Evolutionary conservation across 768 basidiomycete species (phyloP).

Genomic region (Panellus pusillus): DNA sequence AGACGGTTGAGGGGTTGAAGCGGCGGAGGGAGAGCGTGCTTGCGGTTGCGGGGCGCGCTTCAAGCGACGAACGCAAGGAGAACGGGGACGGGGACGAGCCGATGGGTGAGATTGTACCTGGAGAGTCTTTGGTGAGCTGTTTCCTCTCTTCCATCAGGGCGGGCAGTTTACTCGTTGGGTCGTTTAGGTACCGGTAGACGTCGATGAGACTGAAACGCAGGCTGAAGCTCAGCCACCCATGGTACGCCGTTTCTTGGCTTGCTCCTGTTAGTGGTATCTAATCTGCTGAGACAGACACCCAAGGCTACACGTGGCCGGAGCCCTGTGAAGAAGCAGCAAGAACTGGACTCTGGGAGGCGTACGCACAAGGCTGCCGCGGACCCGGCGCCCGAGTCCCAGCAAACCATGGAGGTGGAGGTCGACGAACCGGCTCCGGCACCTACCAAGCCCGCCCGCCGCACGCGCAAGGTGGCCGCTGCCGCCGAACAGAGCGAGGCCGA

Average conservation of each 20-base stretch:
- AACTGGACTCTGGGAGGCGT: not conserved
- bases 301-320: no score
- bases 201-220: not conserved
- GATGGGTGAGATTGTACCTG: not conserved
- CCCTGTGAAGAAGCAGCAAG: no score
- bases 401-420: constrained; percentile 10
- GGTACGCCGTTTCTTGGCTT: no score
- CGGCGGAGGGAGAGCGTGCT: constrained; percentile 31
- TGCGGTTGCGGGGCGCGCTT: constrained; percentile 16
- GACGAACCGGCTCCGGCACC: not conserved
- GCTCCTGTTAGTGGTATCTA: no score
- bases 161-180: constrained; percentile 25
- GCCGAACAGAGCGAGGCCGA: constrained; percentile 7
- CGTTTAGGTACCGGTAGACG: constrained; percentile 25
- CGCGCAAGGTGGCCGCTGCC: constrained; percentile 22
- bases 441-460: constrained; percentile 15
- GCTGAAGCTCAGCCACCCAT: no score
- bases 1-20: constrained; percentile 49
- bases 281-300: no score
- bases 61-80: not conserved
- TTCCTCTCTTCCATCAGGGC: not conserved
- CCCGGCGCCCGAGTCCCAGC: not conserved
- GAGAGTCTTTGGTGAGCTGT: not conserved
- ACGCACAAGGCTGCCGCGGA: not conserved
- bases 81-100: not conserved